Base-by-base conservation (phyloP, 2,329 filamentous ascomycete species). In the Beauveria sp. region DNA sequence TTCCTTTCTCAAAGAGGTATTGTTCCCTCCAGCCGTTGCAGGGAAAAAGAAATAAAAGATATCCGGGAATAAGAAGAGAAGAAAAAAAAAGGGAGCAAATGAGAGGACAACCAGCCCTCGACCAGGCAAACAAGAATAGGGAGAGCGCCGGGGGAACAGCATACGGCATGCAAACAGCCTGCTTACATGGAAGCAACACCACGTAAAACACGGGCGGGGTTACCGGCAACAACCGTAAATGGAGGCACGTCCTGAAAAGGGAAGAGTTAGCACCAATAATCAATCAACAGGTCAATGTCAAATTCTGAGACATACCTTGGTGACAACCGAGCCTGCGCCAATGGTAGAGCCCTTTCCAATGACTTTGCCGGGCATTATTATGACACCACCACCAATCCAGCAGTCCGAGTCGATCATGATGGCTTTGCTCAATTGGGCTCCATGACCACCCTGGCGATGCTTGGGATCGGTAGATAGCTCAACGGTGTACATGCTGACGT, bases 381-480 rank as follows among this genome's bases (percentile, higher is more conserved):
- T 87, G 16, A 87, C 89, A 68, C 88, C 88, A 14, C 89, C 90
- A 1, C 88, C 90, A 64, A 96, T 84, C 85, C 88, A 93, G 71
- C 89, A 89, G 74, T 96, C 91, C 65, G 95, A 88, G 65, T 91
- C 90, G 65, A 98, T 93, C 40, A 80, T 82, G 61, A 98, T 88
- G 20, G 82, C 79, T 38, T 85, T 84, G 16, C 90, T 92, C 62
- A 87, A 75, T 69, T 90, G 88, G 7, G 84, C 83, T 40, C 89
- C 90, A 66, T 87, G 85, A 52, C 86, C 88, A 7, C 91, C 93
- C 68, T 89, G 85, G 24, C 91, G 83, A 65, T 84, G 82, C 71
- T 88, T 86, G 31, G 88, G 85, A 71, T 96, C 91, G 16, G 87
- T 86, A 48, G 87, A 86, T 54, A 89, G 80, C 48, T 86, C 88